Evolutionary conservation across 805 yeast species (phyloP).

Genomic region (Yarrowia sp.): DNA sequence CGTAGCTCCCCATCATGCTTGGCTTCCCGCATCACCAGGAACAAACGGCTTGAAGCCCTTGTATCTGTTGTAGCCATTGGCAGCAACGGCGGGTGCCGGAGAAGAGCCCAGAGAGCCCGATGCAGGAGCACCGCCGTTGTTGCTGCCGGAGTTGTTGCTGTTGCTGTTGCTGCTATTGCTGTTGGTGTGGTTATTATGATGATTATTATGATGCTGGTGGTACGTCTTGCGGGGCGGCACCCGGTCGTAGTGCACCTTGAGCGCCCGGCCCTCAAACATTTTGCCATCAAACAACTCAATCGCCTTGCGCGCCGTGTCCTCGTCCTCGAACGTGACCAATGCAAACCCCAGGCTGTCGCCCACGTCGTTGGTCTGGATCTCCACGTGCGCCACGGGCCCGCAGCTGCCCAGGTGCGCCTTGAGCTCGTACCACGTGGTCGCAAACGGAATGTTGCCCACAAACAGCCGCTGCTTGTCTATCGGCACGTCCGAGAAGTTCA

Average conservation of each 20-base stretch:
- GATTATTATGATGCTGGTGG: constrained; percentile 14
- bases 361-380: constrained; percentile 51
- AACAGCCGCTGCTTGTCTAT: constrained; percentile 48
- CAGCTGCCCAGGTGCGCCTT: constrained; percentile 46
- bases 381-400: constrained; percentile 49
- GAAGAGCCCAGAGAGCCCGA: constrained; percentile 24
- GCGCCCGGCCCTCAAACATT: constrained; percentile 64
- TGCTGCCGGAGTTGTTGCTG: constrained; percentile 13
- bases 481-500: constrained; percentile 36
- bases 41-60: constrained; percentile 38
- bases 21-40: constrained; percentile 35
- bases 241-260: constrained; percentile 66
- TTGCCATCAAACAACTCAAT: constrained; percentile 60
- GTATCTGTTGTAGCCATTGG: constrained; percentile 36
- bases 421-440: constrained; percentile 49
- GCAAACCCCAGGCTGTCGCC: constrained; percentile 68
- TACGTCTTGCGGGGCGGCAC: constrained; percentile 40
- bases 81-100: constrained; percentile 22
- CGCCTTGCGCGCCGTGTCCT: constrained; percentile 57
- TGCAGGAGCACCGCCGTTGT: constrained; percentile 27
- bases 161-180: background rate
- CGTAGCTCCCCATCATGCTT: constrained; percentile 20
- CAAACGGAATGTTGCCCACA: constrained; percentile 50
- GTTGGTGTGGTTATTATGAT: constrained; percentile 14
- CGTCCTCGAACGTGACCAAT: constrained; percentile 60